Evolutionary conservation across 2,329 filamentous ascomycete species (phyloP), one percentile per base, ranked within the genome.

Genomic region (Colletotrichum shisoi): DNA sequence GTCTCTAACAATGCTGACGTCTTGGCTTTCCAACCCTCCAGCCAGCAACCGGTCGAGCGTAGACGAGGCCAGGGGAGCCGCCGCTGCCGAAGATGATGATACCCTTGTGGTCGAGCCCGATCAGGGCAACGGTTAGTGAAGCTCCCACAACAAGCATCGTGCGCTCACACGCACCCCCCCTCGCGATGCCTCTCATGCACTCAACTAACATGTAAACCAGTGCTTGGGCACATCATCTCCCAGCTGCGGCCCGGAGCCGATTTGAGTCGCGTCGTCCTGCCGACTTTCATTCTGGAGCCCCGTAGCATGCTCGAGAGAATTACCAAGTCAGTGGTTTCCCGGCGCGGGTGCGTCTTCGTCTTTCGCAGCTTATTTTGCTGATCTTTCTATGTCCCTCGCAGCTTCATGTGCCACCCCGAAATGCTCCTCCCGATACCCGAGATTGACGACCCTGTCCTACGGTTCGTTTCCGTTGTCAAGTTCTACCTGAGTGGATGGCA

Each of bases 401-500:
- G 94, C 83, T 99, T 99, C 84, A 99, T 99, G 95, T 96, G 94
- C 73, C 95, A 99, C 77, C 95, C 95, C 46, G 95, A 99, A 80
- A 96, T 93, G 75, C 89, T 99, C 39, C 87, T 99, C 4, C 90
- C 91, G 40, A 95, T 98, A 78, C 87, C 94, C 51, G 82, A 87
- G 53, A 91, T 97, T 72, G 91, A 98, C 58, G 94, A 99, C 75
- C 94, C 95, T 1, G 83, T 93, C 63, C 84, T 94, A 74, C 88
- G 95, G 77, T 99, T 99, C 76, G 89, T 98, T 37, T 92, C 93
- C 15, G 95, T 99, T 57, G 92, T 97, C 76, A 97, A 96, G 80
- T 99, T 99, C 79, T 99, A 99, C 79, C 84, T 99, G 51, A 97
- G 93, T 78, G 95, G 95, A 74, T 99, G 95, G 95, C 95, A 99